Evolutionary conservation across 2,329 filamentous ascomycete species (phyloP), one percentile per base, ranked within the genome.

Genomic region (Phialophora tarda): DNA sequence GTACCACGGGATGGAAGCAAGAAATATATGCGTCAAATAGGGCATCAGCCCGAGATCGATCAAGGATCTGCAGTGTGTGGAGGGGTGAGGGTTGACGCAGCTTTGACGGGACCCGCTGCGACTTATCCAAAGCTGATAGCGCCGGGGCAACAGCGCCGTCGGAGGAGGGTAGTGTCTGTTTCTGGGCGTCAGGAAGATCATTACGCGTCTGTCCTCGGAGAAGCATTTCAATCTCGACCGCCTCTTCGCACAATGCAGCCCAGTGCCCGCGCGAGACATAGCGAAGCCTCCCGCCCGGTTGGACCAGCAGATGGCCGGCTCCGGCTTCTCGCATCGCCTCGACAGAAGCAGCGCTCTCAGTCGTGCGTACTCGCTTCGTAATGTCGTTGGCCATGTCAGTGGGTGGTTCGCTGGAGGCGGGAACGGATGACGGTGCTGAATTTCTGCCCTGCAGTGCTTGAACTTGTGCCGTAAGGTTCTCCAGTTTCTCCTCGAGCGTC

Each of bases 261-360:
- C 53, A 56, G n/a, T 56, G 53, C 28, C 53, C 30, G n/a, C 53
- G 53, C 14, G 53, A 56, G 53, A 56, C 53, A 34, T 56, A 56
- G 53, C 53, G 53, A 11, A 30, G 53, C 30, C 53, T 30, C 4
- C 53, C 53, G 14, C 28, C 53, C n/a, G 53, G 53, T 30, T 56
- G 53, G 14, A 56, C 53, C 1, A 32, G 11, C 11, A 56, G 28
- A 34, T 56, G 53, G 24, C 53, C 53, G 2, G 30, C 53, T 30
- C 30, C 28, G 3, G 30, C n/a, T 23, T 56, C 26, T 12, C 28
- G 26, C n/a, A 56, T 21, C 10, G 28, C 11, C n/a, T 56, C 28
- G 11, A 24, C 53, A 23, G 53, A 24, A 53, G 21, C 53, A 28
- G 24, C 53, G 28, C 28, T 34, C 14, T 56, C 28, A 8, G 28